A percentile compares a stretch with the other conserved stretches of the same genome.
Conservation (phyloP, 2,329 filamentous ascomycete genomes). For the Alternaria viburni region DNA sequence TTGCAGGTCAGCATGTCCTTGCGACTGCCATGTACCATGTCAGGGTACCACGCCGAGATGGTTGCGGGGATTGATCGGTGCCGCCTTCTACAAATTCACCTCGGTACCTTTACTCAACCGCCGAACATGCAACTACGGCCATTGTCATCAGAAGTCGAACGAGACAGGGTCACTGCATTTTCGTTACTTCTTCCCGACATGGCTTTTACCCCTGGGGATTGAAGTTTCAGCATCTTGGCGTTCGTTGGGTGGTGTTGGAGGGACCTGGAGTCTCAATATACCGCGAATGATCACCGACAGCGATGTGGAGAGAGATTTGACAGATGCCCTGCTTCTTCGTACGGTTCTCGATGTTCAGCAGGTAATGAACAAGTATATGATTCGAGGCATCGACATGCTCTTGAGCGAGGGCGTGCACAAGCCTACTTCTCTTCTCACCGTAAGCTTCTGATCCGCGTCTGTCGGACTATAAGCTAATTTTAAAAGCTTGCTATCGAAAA, state of each 20-base stretch:
- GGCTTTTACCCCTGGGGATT: neutral
- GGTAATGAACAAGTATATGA: too few species aligned
- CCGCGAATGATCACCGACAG: neutral
- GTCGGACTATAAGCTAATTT: too few species aligned
- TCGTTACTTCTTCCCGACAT: neutral
- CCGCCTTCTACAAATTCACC: neutral
- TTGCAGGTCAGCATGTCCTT: neutral
- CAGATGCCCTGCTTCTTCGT: too few species aligned
- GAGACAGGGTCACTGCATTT: neutral
- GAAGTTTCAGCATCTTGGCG: neutral
- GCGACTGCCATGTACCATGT: neutral
- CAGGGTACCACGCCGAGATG: neutral
- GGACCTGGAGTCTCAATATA: neutral
- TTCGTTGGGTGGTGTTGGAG: neutral
- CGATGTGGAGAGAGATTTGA: too few species aligned
- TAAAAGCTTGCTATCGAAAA: too few species aligned
- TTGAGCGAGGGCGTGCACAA: too few species aligned
- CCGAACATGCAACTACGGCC: neutral
- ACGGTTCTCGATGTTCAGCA: too few species aligned
- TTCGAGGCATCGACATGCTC: too few species aligned
- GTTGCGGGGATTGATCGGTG: neutral
- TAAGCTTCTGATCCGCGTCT: too few species aligned
- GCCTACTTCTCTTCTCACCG: too few species aligned
- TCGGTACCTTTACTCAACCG: neutral
- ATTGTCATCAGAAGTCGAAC: rapidly evolving